These are phyloP conservation scores for Populus hybrid DNA, from an alignment of 441 rosid species.

Conservation along the genomic window DNA sequence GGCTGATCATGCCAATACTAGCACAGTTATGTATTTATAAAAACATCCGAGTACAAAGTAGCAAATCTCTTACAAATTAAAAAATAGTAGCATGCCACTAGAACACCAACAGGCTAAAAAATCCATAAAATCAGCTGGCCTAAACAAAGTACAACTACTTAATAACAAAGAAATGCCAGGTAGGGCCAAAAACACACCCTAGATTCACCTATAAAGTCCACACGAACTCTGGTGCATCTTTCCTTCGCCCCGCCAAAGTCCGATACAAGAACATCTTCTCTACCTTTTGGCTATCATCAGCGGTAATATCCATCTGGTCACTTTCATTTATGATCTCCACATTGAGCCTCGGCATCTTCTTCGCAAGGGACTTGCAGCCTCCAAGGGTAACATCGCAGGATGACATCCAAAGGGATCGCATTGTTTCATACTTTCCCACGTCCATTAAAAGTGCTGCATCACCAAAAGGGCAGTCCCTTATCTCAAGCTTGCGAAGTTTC, in stretches of 20 bases:
- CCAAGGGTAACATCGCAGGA: conserved; percentile 80
- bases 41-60: conserved; percentile 26
- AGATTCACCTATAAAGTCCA: conserved; percentile 50
- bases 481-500: conserved; percentile 83
- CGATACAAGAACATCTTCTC: conserved; percentile 86
- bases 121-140: conserved; percentile 34
- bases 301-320: conserved; percentile 32
- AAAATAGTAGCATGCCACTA: conserved; percentile 22
- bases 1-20: conserved; percentile 9
- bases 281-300: conserved; percentile 50
- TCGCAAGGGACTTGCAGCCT: conserved; percentile 74
- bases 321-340: conserved; percentile 78
- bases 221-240: conserved; percentile 74
- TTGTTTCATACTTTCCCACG: conserved; percentile 88
- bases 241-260: conserved; percentile 65
- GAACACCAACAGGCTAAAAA: conserved; percentile 26
- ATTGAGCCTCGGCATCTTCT: conserved; percentile 67
- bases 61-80: conserved; percentile 28
- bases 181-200: conserved; percentile 1
- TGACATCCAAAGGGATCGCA: conserved; percentile 99
- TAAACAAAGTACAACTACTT: conserved; percentile 25
- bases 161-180: conserved; percentile 6
- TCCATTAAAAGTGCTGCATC: conserved; percentile 74
- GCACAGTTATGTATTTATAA: conserved; percentile 17
- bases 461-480: conserved; percentile 83